phyloP scores from a whole-genome alignment of 1,284 basidiomycete genomes.

The Ganoderma boninense region DNA sequence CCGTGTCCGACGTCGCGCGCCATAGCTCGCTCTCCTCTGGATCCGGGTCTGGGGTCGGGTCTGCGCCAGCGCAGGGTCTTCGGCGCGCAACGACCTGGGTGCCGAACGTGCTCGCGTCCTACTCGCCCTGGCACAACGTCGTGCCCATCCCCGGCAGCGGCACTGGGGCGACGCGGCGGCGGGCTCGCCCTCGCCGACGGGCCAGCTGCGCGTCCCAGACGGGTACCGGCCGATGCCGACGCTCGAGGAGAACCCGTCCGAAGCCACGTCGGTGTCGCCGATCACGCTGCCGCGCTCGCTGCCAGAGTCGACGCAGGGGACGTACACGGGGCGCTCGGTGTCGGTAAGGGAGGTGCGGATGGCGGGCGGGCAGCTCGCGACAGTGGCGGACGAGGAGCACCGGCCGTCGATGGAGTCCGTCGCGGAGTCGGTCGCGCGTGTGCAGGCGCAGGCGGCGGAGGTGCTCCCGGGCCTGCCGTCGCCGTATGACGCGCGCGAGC shows the following conservation, averaged over 20 bases:
- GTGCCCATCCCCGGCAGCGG: slow-evolving; percentile 7
- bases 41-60: background rate
- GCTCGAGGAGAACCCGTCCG: slow-evolving; percentile 23
- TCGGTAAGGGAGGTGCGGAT: background rate
- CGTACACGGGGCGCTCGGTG: background rate
- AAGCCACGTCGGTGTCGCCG: background rate
- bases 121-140: slow-evolving; percentile 30
- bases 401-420: slow-evolving; percentile 1
- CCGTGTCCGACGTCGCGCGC: background rate
- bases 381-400: background rate
- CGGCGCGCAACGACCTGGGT: slow-evolving; percentile 24
- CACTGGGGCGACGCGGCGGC: background rate
- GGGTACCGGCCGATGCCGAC: slow-evolving; percentile 32
- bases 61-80: background rate
- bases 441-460: slow-evolving; percentile 3
- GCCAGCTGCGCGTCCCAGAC: slow-evolving; percentile 26
- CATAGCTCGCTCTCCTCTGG: slow-evolving; percentile 1
- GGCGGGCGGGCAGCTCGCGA: background rate
- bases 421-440: background rate
- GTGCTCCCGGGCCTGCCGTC: background rate
- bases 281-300: slow-evolving; percentile 16
- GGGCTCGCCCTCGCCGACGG: slow-evolving; percentile 20
- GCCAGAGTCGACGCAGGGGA: background rate
- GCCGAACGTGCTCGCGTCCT: slow-evolving; percentile 29
- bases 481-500: background rate